These are phyloP conservation scores for Corymbia citriodora DNA, from an alignment of 441 rosid genomes.

Conservation along the genomic window DNA sequence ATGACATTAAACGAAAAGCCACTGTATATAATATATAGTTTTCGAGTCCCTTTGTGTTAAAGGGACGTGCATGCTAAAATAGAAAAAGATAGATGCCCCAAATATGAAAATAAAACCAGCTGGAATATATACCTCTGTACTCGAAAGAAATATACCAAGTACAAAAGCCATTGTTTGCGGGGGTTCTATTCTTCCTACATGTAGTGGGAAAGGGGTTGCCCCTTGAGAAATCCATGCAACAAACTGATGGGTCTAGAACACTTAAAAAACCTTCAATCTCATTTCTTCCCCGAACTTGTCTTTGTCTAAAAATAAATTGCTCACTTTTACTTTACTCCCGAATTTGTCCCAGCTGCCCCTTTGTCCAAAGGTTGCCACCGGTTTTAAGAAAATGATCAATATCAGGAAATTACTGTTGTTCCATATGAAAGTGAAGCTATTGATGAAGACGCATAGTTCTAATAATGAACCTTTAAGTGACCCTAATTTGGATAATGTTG, in stretches of 20 bases:
- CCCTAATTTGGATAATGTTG: not conserved
- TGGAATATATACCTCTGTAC: slow-evolving; percentile 5
- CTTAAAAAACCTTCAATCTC: not conserved
- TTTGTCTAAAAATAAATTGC: not conserved
- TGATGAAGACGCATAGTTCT: not conserved
- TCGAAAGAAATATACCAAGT: slow-evolving; percentile 11
- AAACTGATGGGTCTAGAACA: not conserved
- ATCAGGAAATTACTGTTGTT: accelerated
- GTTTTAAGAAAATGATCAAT: not conserved
- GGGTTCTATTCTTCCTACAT: not conserved
- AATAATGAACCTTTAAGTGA: not conserved
- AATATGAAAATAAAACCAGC: not conserved
- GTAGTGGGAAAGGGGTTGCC: not conserved
- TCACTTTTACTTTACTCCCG: not conserved
- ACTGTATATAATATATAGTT: not conserved
- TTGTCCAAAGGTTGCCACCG: accelerated
- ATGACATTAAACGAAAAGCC: not conserved
- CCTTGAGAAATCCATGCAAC: not conserved
- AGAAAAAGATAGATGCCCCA: not conserved
- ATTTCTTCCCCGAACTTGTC: not conserved
- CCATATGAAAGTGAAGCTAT: too few species aligned
- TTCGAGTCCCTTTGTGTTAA: not conserved
- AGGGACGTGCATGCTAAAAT: not conserved
- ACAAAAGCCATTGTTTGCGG: not conserved
- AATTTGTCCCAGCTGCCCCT: not conserved